Conservation (phyloP, 768 basidiomycete species). For the Kwoniella mangroviensis region DNA sequence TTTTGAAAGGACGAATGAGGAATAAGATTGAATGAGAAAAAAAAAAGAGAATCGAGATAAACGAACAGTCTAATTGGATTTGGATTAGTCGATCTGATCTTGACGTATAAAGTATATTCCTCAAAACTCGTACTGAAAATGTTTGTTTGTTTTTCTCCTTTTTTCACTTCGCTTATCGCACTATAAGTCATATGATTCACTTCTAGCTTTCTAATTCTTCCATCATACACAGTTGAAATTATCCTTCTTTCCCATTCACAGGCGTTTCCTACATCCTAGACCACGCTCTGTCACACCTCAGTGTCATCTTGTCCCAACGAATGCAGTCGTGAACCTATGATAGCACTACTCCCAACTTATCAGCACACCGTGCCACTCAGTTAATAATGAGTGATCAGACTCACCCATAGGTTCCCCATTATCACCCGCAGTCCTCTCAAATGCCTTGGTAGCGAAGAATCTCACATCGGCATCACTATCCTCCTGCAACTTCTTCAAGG, state of each 20-base stretch:
- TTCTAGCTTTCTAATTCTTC: background rate
- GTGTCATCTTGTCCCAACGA: background rate
- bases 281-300: background rate
- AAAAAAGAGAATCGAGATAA: too few relatives aligned
- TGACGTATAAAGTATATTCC: too few relatives aligned
- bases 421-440: constrained; percentile 46
- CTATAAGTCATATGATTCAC: too few relatives aligned
- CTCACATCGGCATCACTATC: constrained; percentile 91
- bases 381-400: constrained; percentile 10
- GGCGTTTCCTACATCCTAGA: too few relatives aligned
- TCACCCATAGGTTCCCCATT: constrained; percentile 48
- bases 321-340: background rate
- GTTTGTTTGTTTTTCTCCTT: background rate
- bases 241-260: too few relatives aligned
- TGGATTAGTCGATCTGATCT: too few relatives aligned
- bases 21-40: too few relatives aligned
- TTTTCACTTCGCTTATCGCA: background rate
- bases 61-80: too few relatives aligned
- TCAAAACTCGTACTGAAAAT: too few relatives aligned
- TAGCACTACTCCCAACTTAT: background rate
- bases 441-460: constrained; percentile 51
- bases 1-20: too few relatives aligned
- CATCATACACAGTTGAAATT: background rate
- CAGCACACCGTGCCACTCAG: too few relatives aligned
- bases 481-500: constrained; percentile 79